These are phyloP conservation scores for Rhizomucor pusillus DNA, from an alignment of 371 early-diverging fungal genomes.

Conservation along the genomic window DNA sequence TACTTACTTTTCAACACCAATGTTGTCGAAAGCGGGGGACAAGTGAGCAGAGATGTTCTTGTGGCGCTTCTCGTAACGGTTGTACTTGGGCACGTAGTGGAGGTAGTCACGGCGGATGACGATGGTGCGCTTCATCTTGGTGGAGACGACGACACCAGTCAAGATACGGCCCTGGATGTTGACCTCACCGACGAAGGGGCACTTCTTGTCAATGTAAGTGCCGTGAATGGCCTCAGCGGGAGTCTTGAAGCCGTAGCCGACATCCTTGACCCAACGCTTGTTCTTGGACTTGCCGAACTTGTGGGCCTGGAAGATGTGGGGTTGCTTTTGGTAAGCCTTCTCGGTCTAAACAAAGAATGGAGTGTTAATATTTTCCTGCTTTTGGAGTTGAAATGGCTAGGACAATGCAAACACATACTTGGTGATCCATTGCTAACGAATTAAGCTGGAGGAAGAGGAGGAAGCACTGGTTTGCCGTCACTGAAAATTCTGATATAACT, in stretches of 20 bases:
- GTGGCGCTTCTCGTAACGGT: slow-evolving; percentile 99
- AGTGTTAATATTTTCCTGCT: neutral
- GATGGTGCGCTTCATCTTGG: slow-evolving; percentile 99
- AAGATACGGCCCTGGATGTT: slow-evolving; percentile 99
- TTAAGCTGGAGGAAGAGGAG: neutral
- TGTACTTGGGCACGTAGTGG: slow-evolving; percentile 99
- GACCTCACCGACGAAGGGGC: slow-evolving; percentile 99
- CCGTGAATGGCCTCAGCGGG: slow-evolving; percentile 98
- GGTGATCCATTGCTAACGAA: slow-evolving; percentile 47
- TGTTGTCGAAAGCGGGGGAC: slow-evolving; percentile 97
- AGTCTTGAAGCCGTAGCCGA: slow-evolving; percentile 99
- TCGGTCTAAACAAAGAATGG: slow-evolving; percentile 51
- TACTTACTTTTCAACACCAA: slow-evolving; percentile 61
- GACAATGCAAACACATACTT: slow-evolving; percentile 86
- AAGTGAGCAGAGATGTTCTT: slow-evolving; percentile 99
- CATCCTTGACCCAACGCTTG: slow-evolving; percentile 96
- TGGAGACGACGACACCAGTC: slow-evolving; percentile 94
- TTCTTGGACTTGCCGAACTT: slow-evolving; percentile 76
- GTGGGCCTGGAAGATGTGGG: slow-evolving; percentile 93
- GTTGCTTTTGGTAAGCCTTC: slow-evolving; percentile 97
- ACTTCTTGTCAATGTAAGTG: slow-evolving; percentile 99
- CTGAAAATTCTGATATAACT: no score
- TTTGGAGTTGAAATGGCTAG: neutral
- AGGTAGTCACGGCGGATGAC: slow-evolving; percentile 99
- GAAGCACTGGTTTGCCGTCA: no score